Evolutionary conservation across 768 basidiomycete species (phyloP).

Genomic region (Hygrocybe punicea): DNA sequence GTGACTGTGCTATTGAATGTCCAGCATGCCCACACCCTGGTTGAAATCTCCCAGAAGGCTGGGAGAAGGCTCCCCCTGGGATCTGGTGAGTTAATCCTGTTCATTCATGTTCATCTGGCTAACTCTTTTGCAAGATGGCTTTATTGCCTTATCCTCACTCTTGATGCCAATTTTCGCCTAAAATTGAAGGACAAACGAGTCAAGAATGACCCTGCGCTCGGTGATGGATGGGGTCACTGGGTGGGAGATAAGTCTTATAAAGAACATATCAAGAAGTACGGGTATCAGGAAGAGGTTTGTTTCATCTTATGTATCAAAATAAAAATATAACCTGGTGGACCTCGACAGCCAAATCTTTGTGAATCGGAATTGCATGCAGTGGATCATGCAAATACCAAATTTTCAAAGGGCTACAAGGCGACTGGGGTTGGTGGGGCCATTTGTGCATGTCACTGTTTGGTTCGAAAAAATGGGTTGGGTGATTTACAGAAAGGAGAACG

Average conservation of each 20-base stretch:
- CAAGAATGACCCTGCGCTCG: slow-evolving; percentile 18
- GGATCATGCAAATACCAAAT: slow-evolving; percentile 7
- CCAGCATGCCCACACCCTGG: slow-evolving; percentile 26
- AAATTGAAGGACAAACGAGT: slow-evolving; percentile 22
- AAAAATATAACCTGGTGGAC: not conserved
- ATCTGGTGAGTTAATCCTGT: not conserved
- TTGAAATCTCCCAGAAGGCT: slow-evolving; percentile 15
- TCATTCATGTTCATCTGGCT: not conserved
- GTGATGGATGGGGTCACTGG: slow-evolving; percentile 21
- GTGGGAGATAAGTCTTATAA: slow-evolving; percentile 10
- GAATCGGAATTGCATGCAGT: slow-evolving; percentile 12
- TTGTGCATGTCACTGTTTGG: slow-evolving; percentile 33
- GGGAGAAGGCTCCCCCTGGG: slow-evolving; percentile 10
- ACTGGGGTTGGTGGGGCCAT: slow-evolving; percentile 29
- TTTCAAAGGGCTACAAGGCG: slow-evolving; percentile 16
- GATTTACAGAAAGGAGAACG: slow-evolving; percentile 36
- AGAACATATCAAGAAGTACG: slow-evolving; percentile 4
- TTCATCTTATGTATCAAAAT: not conserved
- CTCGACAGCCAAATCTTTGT: slow-evolving; percentile 10
- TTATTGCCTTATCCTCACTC: slow-evolving; percentile 22
- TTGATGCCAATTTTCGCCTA: slow-evolving; percentile 34
- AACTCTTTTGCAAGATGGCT: slow-evolving; percentile 25
- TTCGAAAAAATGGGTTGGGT: slow-evolving; percentile 24
- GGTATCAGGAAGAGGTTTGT: slow-evolving; percentile 12
- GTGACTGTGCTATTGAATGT: slow-evolving; percentile 21